Conservation (phyloP, 2,329 filamentous ascomycete species). For the Pseudogymnoascus sp. region DNA sequence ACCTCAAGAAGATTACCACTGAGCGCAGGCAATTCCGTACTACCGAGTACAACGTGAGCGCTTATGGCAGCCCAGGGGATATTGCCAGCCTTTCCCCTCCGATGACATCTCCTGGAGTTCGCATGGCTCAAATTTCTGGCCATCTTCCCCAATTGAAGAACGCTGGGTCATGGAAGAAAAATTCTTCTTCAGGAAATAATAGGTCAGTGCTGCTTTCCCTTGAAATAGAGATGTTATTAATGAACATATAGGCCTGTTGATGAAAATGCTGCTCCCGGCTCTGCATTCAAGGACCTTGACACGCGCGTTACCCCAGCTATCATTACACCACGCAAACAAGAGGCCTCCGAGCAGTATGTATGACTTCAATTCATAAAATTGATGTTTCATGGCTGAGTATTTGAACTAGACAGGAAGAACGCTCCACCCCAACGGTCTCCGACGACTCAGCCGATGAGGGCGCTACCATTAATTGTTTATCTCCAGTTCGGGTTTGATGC, state of each 20-base stretch:
- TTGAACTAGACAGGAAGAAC: neutral
- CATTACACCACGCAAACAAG: slow-evolving; percentile 3
- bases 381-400: neutral
- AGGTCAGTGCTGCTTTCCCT: slow-evolving; percentile 17
- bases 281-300: slow-evolving; percentile 28
- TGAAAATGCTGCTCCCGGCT: slow-evolving; percentile 19
- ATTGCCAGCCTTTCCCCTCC: slow-evolving; percentile 37
- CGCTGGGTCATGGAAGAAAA: slow-evolving; percentile 29
- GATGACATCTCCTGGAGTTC: slow-evolving; percentile 29
- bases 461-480: slow-evolving; percentile 26
- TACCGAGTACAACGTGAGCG: slow-evolving; percentile 81
- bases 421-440: slow-evolving; percentile 23
- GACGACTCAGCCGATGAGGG: slow-evolving; percentile 28
- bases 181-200: slow-evolving; percentile 16
- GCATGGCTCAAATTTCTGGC: slow-evolving; percentile 26
- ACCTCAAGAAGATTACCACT: slow-evolving; percentile 90
- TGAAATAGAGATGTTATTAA: neutral
- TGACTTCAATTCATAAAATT: neutral
- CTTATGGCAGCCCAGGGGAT: slow-evolving; percentile 50
- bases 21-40: slow-evolving; percentile 93
- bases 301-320: neutral
- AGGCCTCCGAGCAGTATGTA: neutral
- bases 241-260: neutral
- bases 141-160: slow-evolving; percentile 25
- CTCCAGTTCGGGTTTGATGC: slow-evolving; percentile 21